Base-by-base conservation (phyloP, 768 basidiomycete genomes). In the Suillus placidus region DNA sequence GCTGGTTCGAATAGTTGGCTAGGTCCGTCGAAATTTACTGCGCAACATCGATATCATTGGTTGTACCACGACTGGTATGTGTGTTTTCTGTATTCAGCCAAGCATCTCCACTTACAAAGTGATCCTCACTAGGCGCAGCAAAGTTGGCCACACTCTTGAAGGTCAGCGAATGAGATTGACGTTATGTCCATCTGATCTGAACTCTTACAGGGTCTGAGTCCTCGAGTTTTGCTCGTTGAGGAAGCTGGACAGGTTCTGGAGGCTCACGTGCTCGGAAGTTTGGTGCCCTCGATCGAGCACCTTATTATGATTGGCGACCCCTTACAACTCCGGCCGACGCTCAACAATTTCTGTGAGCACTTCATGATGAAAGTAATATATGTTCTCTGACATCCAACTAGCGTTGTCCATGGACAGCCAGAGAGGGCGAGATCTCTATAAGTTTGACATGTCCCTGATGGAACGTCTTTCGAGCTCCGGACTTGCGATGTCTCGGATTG, bases 171-270 rank as follows among this genome's bases (percentile, higher is more conserved):
- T 14, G 12, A 8, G 2, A 1, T 26, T n/a, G 55, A 13, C 40
- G 34, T 64, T 23, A 37, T 55, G 20, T 30, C 1, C 6, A 52
- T n/a, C 49, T 61, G n/a, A 65, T 62, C 67, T 4, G 51, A 18
- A 18, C 18, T 38, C 63, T 14, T 12, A 40, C 61, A 91, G 89
- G 84, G 84, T 16, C 71, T 92, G 6, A 77, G 72, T 6, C 91
- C 91, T 0, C 82, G 81, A 38, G 84, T 92, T 0, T 72, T 92
- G 54, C 77, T 93, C 57, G 88, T 93, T 0, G 91, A 94, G 73
- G 92, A 93, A 72, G 92, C 92, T 0, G 92, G 92, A 0, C 92
- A 94, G 75, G 89, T 93, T 2, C 81, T 93, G 35, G 92, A 93
- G 75, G 88, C 92, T 4, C 92, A 93, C 67, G 81, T 93, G 18